Conservation (phyloP, 768 basidiomycete species). For the Gautieria morchelliformis region DNA sequence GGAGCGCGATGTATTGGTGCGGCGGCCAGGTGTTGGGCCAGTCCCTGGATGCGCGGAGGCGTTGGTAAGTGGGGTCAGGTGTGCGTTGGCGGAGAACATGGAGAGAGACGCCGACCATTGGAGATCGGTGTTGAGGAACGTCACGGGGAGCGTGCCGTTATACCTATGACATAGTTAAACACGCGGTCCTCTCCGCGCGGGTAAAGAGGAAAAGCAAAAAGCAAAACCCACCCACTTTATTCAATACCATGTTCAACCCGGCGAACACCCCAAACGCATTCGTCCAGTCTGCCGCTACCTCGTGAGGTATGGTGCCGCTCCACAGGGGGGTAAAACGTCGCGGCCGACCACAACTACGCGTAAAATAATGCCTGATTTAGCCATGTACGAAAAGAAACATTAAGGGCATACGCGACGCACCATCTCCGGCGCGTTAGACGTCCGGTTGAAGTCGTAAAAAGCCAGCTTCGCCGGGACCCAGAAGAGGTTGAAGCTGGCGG, state of each 20-base stretch:
- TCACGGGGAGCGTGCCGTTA: slow-evolving; percentile 78
- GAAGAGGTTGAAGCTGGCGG: slow-evolving; percentile 73
- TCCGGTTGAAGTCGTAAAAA: slow-evolving; percentile 86
- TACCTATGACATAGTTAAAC: slow-evolving; percentile 30
- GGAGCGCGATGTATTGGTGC: slow-evolving; percentile 70
- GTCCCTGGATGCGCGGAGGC: slow-evolving; percentile 45
- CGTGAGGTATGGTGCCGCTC: slow-evolving; percentile 77
- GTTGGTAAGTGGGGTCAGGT: too few relatives aligned
- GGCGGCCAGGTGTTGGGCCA: slow-evolving; percentile 88
- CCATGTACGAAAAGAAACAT: too few relatives aligned
- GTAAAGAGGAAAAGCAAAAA: too few relatives aligned
- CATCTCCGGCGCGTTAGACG: slow-evolving; percentile 49
- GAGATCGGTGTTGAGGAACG: slow-evolving; percentile 66
- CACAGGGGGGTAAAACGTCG: slow-evolving; percentile 80
- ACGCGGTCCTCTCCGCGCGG: too few relatives aligned
- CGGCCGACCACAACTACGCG: slow-evolving; percentile 50
- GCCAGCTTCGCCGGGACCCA: slow-evolving; percentile 80
- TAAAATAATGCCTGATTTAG: too few relatives aligned
- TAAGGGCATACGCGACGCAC: slow-evolving; percentile 23
- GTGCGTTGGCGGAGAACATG: too few relatives aligned
- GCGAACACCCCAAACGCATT: slow-evolving; percentile 69
- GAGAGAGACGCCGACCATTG: slow-evolving; percentile 53
- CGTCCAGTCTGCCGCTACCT: slow-evolving; percentile 43
- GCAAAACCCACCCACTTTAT: slow-evolving; percentile 25
- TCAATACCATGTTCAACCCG: slow-evolving; percentile 66